Percentiles rank a stretch among this genome's conserved stretches.
Evolutionary conservation across 2,329 filamentous ascomycete species (phyloP).

Genomic region (Aspergillus sp.): DNA sequence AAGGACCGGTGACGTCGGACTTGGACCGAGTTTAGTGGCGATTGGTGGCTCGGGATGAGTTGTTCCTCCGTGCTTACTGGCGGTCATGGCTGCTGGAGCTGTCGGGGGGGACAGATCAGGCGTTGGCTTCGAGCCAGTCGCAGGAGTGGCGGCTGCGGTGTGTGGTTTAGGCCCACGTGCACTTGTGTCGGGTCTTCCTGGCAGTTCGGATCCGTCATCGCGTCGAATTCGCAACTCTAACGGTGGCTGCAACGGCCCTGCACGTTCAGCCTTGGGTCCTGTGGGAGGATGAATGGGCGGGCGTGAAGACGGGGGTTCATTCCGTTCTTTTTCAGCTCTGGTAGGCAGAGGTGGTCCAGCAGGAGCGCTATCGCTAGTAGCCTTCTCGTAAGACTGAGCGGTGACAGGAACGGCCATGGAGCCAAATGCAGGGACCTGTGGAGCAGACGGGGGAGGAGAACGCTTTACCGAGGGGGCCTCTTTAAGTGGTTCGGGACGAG

Average conservation of each 20-base stretch:
- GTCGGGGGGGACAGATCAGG: slow-evolving; percentile 29
- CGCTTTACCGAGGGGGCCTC: slow-evolving; percentile 20
- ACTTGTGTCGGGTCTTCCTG: slow-evolving; percentile 18
- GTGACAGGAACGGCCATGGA: slow-evolving; percentile 26
- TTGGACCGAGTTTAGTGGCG: slow-evolving; percentile 12
- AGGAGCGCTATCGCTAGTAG: slow-evolving; percentile 8
- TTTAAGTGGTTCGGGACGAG: slow-evolving; percentile 21
- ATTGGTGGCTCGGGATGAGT: slow-evolving; percentile 14
- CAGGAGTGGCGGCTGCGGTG: slow-evolving; percentile 5
- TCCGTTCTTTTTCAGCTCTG: slow-evolving; percentile 17
- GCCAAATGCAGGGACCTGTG: slow-evolving; percentile 38
- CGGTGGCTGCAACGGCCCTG: slow-evolving; percentile 12
- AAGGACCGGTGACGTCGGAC: slow-evolving; percentile 19
- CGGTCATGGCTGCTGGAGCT: slow-evolving; percentile 28
- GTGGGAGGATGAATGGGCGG: slow-evolving; percentile 33
- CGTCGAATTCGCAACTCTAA: slow-evolving; percentile 19
- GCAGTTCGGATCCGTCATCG: slow-evolving; percentile 15
- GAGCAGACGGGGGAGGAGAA: slow-evolving; percentile 32
- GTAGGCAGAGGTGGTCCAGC: slow-evolving; percentile 1
- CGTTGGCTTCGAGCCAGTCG: slow-evolving; percentile 12
- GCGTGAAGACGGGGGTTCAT: slow-evolving; percentile 11
- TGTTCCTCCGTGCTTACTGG: slow-evolving; percentile 14
- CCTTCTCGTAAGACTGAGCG: slow-evolving; percentile 14
- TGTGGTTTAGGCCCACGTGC: slow-evolving; percentile 17
- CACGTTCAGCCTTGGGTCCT: slow-evolving; percentile 37